These are phyloP conservation scores for Fusarium irregulare DNA, from an alignment of 2,329 filamentous ascomycete species.

Conservation along the genomic window DNA sequence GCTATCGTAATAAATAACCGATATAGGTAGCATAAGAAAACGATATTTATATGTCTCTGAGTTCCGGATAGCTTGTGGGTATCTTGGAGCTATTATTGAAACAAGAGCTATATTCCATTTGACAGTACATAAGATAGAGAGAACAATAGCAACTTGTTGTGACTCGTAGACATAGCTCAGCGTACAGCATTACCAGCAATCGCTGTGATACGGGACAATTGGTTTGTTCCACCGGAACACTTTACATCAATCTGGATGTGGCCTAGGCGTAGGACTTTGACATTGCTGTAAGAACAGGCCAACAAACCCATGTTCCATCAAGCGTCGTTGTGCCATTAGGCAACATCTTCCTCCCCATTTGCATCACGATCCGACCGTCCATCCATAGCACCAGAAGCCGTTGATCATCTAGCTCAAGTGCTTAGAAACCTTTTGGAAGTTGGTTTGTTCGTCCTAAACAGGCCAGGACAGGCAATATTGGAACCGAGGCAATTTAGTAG, in stretches of 20 bases:
- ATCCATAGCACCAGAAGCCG: no score
- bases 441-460: not conserved
- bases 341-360: no score
- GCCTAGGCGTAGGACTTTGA: not conserved
- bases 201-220: not conserved
- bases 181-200: not conserved
- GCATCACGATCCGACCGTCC: accelerated
- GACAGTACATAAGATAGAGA: not conserved
- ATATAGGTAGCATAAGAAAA: not conserved
- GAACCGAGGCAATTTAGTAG: not conserved
- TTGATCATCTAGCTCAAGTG: not conserved
- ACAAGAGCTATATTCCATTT: not conserved
- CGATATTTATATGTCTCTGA: not conserved
- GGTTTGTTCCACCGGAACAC: not conserved
- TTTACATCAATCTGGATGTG: not conserved
- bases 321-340: no score
- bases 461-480: not conserved
- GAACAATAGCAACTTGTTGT: not conserved
- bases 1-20: accelerated
- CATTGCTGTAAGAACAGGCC: not conserved
- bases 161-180: accelerated
- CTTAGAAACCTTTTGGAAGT: not conserved
- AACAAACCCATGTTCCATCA: not conserved
- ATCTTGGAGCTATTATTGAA: not conserved
- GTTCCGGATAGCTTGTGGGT: no score